Percentiles rank a stretch among this genome's conserved stretches.
Conservation (phyloP, 371 early-diverging fungal species). For the Actinomucor elegans region DNA sequence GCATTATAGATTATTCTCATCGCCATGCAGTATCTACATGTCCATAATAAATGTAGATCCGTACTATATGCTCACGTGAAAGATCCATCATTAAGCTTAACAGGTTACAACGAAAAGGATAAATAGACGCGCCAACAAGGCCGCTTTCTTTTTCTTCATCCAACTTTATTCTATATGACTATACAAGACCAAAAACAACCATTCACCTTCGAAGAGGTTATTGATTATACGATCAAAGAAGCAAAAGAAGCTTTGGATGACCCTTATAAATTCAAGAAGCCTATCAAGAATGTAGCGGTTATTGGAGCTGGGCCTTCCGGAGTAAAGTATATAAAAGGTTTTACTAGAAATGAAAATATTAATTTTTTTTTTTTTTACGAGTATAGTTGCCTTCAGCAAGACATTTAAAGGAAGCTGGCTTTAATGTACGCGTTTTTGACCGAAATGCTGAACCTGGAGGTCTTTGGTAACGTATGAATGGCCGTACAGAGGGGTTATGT, state of each 20-base stretch:
- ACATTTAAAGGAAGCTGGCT: slow-evolving; percentile 13
- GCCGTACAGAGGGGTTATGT: neutral
- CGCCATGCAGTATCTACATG: no score
- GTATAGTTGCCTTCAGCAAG: slow-evolving; percentile 13
- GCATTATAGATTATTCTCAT: no score
- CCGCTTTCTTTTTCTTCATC: no score
- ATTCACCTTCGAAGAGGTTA: slow-evolving; percentile 13
- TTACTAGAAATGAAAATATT: neutral
- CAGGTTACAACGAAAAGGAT: no score
- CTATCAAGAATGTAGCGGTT: slow-evolving; percentile 22
- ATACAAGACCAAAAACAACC: neutral
- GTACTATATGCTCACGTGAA: no score
- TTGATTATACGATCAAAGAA: neutral
- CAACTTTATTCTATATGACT: no score
- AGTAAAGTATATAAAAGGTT: slow-evolving; percentile 1
- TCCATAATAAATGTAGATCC: no score
- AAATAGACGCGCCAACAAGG: no score
- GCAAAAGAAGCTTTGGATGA: slow-evolving; percentile 17
- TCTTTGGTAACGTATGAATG: slow-evolving; percentile 17
- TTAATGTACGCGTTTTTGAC: slow-evolving; percentile 24
- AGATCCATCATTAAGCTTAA: no score
- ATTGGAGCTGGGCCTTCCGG: slow-evolving; percentile 28
- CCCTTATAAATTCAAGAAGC: slow-evolving; percentile 20
- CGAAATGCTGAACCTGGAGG: slow-evolving; percentile 19
- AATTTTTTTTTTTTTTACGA: neutral